Conservation (phyloP, 208 protist genomes). For the Acanthamoeba healyi region DNA sequence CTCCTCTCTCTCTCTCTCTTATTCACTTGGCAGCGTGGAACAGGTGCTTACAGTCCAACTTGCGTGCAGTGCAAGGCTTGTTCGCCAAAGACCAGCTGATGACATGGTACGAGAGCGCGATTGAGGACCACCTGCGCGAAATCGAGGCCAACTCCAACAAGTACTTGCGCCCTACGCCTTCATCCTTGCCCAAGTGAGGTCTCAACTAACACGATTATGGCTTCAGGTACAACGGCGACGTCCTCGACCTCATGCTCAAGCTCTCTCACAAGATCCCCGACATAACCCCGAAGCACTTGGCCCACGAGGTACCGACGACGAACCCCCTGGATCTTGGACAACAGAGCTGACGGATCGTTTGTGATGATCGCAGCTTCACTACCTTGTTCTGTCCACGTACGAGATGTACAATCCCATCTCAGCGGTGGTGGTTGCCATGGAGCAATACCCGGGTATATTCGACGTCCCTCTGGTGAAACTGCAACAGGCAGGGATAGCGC, state of each 20-base stretch:
- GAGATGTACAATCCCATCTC: conserved; percentile 38
- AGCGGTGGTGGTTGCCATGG: background rate
- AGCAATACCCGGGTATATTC: background rate
- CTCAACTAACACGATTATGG: background rate
- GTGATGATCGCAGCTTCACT: background rate
- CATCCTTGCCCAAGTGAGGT: background rate
- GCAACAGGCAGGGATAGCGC: background rate
- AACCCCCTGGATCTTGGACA: background rate
- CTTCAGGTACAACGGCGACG: conserved; percentile 34
- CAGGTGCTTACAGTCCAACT: background rate
- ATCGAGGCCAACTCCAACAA: conserved; percentile 10
- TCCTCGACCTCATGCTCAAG: conserved; percentile 31
- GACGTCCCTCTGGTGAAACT: background rate
- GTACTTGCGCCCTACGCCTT: background rate
- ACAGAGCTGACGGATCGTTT: background rate
- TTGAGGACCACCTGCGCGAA: background rate
- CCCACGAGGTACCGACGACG: background rate
- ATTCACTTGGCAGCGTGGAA: too few species aligned
- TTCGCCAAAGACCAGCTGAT: background rate
- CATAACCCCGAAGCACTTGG: background rate
- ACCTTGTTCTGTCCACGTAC: conserved; percentile 7
- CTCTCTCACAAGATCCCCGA: conserved; percentile 8
- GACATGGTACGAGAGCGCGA: background rate
- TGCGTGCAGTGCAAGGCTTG: background rate
- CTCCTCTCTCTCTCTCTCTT: too few species aligned